phyloP scores from a whole-genome alignment of 306 rosid genomes.

The Astragalus membranaceus region DNA sequence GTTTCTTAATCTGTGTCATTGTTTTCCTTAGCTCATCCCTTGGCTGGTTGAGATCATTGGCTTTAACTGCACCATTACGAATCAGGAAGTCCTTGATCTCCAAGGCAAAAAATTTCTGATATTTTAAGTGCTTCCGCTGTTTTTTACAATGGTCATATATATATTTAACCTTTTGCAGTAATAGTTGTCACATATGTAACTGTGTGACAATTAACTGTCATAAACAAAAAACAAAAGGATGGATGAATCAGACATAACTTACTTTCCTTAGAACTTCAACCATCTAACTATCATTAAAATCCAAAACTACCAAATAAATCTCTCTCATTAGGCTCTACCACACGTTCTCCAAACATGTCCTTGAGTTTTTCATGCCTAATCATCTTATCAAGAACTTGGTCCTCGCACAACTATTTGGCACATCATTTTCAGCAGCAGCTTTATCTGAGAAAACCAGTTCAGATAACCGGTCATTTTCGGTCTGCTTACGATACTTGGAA shows the following conservation, averaged over 20 bases:
- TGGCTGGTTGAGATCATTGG: constrained; percentile 76
- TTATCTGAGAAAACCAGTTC: constrained; percentile 26
- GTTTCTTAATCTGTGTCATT: constrained; percentile 62
- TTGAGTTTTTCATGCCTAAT: constrained; percentile 15
- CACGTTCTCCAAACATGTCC: constrained; percentile 16
- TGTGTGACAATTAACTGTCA: too few relatives aligned
- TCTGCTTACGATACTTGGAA: constrained; percentile 15
- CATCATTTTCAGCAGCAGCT: neutral
- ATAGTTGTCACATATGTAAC: too few relatives aligned
- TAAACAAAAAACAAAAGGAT: too few relatives aligned
- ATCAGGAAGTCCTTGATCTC: constrained; percentile 53
- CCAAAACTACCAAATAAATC: neutral
- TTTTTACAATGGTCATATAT: too few relatives aligned
- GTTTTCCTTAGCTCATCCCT: constrained; percentile 77
- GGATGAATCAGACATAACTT: neutral
- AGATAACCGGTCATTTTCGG: constrained; percentile 25
- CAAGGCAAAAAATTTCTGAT: constrained; percentile 47
- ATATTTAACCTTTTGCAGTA: too few relatives aligned
- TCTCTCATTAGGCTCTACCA: neutral
- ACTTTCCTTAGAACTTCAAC: neutral
- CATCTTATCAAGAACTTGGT: constrained; percentile 24
- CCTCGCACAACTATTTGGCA: constrained; percentile 2
- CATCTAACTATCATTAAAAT: neutral
- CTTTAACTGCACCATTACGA: constrained; percentile 54
- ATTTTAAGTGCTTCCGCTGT: constrained; percentile 73